Evolutionary conservation across 257 asterid species (phyloP), one percentile per base, ranked within the genome.

Genomic region (Gentiana dahurica): DNA sequence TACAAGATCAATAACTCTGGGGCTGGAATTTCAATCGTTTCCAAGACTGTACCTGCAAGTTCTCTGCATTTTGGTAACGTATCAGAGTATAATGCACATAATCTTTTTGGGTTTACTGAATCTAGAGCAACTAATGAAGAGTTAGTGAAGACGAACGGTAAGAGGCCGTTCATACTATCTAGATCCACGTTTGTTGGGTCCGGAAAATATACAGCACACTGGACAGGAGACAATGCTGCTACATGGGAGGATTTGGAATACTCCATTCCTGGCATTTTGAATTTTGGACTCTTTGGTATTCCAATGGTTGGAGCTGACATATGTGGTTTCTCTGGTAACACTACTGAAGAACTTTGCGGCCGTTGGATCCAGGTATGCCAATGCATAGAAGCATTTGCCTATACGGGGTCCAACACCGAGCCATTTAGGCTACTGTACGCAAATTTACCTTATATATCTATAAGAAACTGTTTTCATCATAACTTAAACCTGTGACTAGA

Each of bases 261-360:
- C 13, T 83, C 97, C 6, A 88, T 92, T 49, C 81, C 99, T 1
- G 88, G 95, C 1, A 76, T 92, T 75, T 15, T 92, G 49, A 87
- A 88, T 36, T 92, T 88, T 47, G 99, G 99, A 1, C 62, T 92
- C 12, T 92, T 85, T 73, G 97, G 99, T 0, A 80, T 88, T 36
- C 97, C 99, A 0, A 92, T 92, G 99, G 99, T 92, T 8, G 99
- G 99, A 36, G 77, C 99, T 4, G 99, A 92, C 60, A 92, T 92
- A 38, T 92, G 95, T 65, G 99, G 99, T 36, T 92, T 92, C 68
- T 92, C 85, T 70, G 95, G 94, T 0, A 79, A 84, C 0, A 94
- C 95, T 1, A 79, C 86, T 0, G 97, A 92, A 56, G 99, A 92
- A 73, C 91, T 92, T 5, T 92, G 97, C 79, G 88, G 88, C 75